Percentiles rank a stretch among this genome's conserved stretches.
Evolutionary conservation across 306 rosid species (phyloP).

Genomic region (Albizia julibrissin): DNA sequence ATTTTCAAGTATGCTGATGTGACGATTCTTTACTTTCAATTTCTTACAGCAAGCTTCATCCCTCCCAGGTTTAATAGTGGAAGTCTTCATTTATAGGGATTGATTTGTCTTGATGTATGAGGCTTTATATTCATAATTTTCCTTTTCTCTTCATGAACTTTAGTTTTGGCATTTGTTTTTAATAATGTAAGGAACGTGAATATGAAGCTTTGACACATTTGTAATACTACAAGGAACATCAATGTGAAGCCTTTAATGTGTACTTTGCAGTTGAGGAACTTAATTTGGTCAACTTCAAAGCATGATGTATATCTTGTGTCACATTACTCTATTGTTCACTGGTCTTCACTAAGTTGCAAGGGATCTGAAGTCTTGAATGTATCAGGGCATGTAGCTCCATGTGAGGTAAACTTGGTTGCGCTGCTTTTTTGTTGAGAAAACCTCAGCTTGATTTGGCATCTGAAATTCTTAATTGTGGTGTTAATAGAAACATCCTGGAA

Average conservation of each 20-base stretch:
- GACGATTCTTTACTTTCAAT: background rate
- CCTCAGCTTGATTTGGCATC: slow-evolving; percentile 3
- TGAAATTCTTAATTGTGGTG: slow-evolving; percentile 17
- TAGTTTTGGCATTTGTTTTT: background rate
- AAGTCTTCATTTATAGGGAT: background rate
- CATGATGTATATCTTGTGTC: slow-evolving; percentile 83
- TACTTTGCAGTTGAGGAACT: slow-evolving; percentile 73
- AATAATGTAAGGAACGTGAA: slow-evolving; percentile 5
- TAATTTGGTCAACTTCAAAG: slow-evolving; percentile 85
- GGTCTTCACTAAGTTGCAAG: slow-evolving; percentile 65
- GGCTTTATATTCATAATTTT: background rate
- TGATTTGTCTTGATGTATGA: background rate
- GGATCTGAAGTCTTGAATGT: slow-evolving; percentile 66
- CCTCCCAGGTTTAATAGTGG: background rate
- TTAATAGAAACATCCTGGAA: slow-evolving; percentile 78
- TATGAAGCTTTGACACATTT: background rate
- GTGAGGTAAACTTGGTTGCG: slow-evolving; percentile 51
- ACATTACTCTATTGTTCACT: slow-evolving; percentile 62
- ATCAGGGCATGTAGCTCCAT: slow-evolving; percentile 77
- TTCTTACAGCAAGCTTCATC: background rate
- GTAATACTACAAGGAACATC: slow-evolving; percentile 13
- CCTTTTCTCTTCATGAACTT: background rate
- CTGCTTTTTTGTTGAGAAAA: slow-evolving; percentile 1
- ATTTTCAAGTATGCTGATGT: slow-evolving; percentile 58
- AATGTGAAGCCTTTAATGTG: slow-evolving; percentile 17